Evolutionary conservation across 2,329 filamentous ascomycete genomes (phyloP), one percentile per base, ranked within the genome.

Genomic region (Fusarium brachygibbosum): DNA sequence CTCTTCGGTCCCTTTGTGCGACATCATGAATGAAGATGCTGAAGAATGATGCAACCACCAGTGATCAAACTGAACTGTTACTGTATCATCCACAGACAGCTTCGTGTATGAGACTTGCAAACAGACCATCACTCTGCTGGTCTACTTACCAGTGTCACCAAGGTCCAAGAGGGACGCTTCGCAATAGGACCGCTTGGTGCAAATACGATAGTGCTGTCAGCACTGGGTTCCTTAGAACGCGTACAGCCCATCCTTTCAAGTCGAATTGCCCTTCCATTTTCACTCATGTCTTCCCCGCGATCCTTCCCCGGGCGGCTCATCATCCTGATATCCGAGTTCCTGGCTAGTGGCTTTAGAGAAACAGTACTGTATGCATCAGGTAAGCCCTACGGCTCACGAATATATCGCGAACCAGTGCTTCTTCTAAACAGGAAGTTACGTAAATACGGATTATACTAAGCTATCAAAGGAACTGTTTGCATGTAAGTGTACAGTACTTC

Each of bases 231-330:
- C 48, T 40, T 19, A n/a, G 17, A 21, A 16, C 13, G 13, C 23
- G 34, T 7, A 50, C n/a, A 29, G 23, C 29, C 29, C 5, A 25
- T 38, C 48, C 11, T 28, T n/a, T 17, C 21, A 28, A 25, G 16
- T 51, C 12, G 31, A 48, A 17, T 19, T 37, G 28, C n/a, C 34
- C 21, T 40, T 59, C 23, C 31, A 29, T 34, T 23, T 44, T 28
- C 37, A 38, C 44, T 52, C 14, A 25, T 52, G 17, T 46, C 53
- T 49, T 70, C 66, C 67, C 67, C 67, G 41, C 67, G 51, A 49
- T 70, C 58, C 25, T 31, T 52, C 52, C 58, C 64, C 44, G 35
- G 50, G 37, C 29, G 51, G 59, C 31, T 50, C 60, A 50, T 42
- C 40, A 41, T 44, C 50, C 62, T 67, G 28, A 46, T 42, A 44